Percentiles rank a stretch among this genome's conserved stretches.
Evolutionary conservation across 129 eudicot genomes (phyloP).

Genomic region (Mikania micrantha): DNA sequence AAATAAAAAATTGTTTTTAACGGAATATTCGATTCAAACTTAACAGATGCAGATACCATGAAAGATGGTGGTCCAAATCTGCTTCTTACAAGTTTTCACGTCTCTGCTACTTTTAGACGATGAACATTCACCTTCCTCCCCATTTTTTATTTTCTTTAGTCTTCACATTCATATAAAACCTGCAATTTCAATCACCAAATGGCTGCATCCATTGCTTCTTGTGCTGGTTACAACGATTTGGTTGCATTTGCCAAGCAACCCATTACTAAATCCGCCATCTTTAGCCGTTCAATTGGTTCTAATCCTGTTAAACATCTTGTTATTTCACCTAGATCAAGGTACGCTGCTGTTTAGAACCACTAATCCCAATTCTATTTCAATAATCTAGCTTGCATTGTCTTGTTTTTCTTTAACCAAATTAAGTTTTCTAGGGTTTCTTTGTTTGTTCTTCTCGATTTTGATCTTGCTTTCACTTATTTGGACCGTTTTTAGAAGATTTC

Average conservation of each 20-base stretch:
- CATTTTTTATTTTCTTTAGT: background rate
- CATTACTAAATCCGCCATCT: constrained; percentile 24
- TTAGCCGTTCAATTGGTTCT: constrained; percentile 25
- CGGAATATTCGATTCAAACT: constrained; percentile 5
- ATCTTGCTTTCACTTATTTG: background rate
- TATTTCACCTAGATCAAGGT: constrained; percentile 29
- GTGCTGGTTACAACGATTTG: constrained; percentile 31
- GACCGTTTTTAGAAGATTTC: background rate
- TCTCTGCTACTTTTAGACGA: too few relatives aligned
- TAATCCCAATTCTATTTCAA: background rate
- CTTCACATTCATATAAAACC: background rate
- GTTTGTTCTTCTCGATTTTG: background rate
- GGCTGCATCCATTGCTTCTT: constrained; percentile 74
- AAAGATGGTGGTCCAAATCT: too few relatives aligned
- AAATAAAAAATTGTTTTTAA: too few relatives aligned
- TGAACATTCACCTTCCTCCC: constrained; percentile 10
- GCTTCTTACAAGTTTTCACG: too few relatives aligned
- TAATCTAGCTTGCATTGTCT: background rate
- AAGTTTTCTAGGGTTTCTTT: background rate
- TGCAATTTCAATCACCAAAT: constrained; percentile 14
- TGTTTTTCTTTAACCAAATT: background rate
- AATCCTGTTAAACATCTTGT: constrained; percentile 31
- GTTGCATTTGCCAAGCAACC: constrained; percentile 32
- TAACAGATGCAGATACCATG: background rate
- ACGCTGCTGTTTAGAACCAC: background rate